Conservation (phyloP, 2,329 filamentous ascomycete genomes). For the Didymosphaeria variabile region DNA sequence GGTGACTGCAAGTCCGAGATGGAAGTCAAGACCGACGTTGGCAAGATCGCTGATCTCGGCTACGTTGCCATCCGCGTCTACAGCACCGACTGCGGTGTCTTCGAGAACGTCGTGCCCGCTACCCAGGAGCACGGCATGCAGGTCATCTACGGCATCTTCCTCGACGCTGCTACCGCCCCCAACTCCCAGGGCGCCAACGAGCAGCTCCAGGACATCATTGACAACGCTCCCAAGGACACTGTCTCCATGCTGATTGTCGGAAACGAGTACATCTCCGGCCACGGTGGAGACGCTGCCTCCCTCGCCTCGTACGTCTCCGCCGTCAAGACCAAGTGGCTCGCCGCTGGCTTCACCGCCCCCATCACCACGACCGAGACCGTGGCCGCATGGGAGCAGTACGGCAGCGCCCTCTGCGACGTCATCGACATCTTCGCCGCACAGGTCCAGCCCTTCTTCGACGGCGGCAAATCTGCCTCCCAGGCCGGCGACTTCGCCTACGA, state of each 20-base stretch:
- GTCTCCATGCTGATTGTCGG: slow-evolving; percentile 85
- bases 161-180: slow-evolving; percentile 64
- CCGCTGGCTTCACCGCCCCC: slow-evolving; percentile 72
- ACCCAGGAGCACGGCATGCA: slow-evolving; percentile 73
- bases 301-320: slow-evolving; percentile 76
- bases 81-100: slow-evolving; percentile 88
- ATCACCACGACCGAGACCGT: slow-evolving; percentile 88
- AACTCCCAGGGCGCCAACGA: slow-evolving; percentile 66
- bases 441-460: slow-evolving; percentile 95
- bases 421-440: slow-evolving; percentile 86
- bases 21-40: slow-evolving; percentile 53
- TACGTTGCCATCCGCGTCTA: slow-evolving; percentile 82
- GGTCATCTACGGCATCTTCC: slow-evolving; percentile 88
- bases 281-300: slow-evolving; percentile 68
- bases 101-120: slow-evolving; percentile 77
- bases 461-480: slow-evolving; percentile 65
- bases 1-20: slow-evolving; percentile 55
- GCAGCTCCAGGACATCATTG: slow-evolving; percentile 78
- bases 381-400: slow-evolving; percentile 74
- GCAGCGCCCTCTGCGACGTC: slow-evolving; percentile 70
- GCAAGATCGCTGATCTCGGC: slow-evolving; percentile 54
- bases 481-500: slow-evolving; percentile 80
- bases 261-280: slow-evolving; percentile 89
- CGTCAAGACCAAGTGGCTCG: slow-evolving; percentile 69
- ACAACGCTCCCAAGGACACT: slow-evolving; percentile 73